Evolutionary conservation across 441 rosid genomes (phyloP).

Genomic region (Euphorbia celastroides): DNA sequence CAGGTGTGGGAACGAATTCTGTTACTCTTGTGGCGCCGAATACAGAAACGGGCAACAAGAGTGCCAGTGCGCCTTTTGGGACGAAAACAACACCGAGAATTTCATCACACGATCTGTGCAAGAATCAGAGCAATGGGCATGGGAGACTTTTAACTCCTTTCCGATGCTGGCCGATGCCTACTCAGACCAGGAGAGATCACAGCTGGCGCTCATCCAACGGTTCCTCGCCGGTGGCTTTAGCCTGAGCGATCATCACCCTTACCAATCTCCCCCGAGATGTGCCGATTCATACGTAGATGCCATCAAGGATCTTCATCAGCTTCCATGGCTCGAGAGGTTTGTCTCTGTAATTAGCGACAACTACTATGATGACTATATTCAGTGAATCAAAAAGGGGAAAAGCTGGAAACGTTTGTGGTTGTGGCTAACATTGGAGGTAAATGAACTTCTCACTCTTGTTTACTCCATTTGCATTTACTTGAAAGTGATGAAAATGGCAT

Average conservation of each 20-base stretch:
- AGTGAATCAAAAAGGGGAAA: conserved; percentile 30
- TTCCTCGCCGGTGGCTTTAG: conserved; percentile 94
- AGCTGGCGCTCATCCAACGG: conserved; percentile 76
- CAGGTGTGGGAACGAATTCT: conserved; percentile 93
- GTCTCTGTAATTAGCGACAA: conserved; percentile 91
- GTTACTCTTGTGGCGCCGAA: conserved; percentile 90
- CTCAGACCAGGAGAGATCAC: conserved; percentile 92
- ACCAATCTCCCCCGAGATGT: conserved; percentile 86
- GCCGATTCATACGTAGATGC: conserved; percentile 80
- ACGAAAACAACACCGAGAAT: conserved; percentile 52
- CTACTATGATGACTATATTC: conserved; percentile 74
- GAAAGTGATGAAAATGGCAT: conserved; percentile 17
- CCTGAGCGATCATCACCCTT: conserved; percentile 72
- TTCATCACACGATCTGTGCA: conserved; percentile 45
- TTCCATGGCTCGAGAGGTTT: conserved; percentile 98
- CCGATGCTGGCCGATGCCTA: conserved; percentile 86
- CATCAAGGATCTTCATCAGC: conserved; percentile 90
- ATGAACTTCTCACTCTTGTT: conserved; percentile 34
- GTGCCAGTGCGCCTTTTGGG: conserved; percentile 91
- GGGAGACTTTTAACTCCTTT: conserved; percentile 81
- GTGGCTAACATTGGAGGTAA: conserved; percentile 19
- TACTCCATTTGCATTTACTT: conserved; percentile 18
- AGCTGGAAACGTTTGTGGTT: conserved; percentile 7
- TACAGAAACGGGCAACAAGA: conserved; percentile 67
- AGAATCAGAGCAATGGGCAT: conserved; percentile 92